A percentile compares a stretch with the other conserved stretches of the same genome.
Conservation (phyloP, 2,329 filamentous ascomycete genomes). For the Fusarium buharicum region DNA sequence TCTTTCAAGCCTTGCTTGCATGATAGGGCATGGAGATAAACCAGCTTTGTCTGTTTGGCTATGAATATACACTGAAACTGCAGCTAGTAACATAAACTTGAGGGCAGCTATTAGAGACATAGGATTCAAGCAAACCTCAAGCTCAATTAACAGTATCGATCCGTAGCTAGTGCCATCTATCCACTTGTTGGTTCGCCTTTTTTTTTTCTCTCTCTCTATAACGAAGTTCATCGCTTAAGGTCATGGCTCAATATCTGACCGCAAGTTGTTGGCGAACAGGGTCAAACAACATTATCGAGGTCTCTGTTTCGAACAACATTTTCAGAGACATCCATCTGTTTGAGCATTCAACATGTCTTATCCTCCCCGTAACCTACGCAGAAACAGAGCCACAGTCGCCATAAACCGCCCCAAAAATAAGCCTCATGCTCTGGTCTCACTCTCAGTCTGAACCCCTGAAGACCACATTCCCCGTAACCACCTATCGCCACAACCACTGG, state of each 20-base stretch:
- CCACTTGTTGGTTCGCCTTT: neutral
- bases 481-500: slow-evolving; percentile 24
- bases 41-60: too few relatives aligned
- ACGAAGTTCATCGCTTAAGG: neutral
- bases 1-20: neutral
- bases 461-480: slow-evolving; percentile 20
- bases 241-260: neutral
- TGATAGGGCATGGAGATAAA: too few relatives aligned
- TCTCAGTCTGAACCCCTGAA: slow-evolving; percentile 30
- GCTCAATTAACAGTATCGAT: too few relatives aligned
- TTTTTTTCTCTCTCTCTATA: too few relatives aligned
- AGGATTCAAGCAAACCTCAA: too few relatives aligned
- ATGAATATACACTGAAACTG: too few relatives aligned
- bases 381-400: slow-evolving; percentile 15
- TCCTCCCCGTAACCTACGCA: neutral
- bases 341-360: neutral
- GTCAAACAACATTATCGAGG: neutral
- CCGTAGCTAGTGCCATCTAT: too few relatives aligned
- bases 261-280: neutral
- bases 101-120: too few relatives aligned
- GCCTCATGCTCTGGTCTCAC: slow-evolving; percentile 17
- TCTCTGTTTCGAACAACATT: neutral
- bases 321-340: neutral
- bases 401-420: slow-evolving; percentile 21
- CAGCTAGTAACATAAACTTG: too few relatives aligned